Conservation (phyloP, 106 monocot genomes). For the Gastrodia elata region DNA sequence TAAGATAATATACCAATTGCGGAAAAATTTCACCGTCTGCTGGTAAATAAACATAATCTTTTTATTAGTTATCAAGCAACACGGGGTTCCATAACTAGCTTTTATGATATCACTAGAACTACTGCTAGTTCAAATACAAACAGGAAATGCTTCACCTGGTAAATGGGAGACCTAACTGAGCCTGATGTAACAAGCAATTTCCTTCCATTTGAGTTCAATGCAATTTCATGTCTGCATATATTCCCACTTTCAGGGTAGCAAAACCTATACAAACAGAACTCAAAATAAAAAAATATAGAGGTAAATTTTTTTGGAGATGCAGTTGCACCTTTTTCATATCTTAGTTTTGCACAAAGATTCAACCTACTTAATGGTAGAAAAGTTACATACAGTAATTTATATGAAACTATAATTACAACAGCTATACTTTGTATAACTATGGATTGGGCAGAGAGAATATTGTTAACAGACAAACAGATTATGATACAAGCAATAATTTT, state of each 20-base stretch:
- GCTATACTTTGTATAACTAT: not conserved
- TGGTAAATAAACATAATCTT: too few species aligned
- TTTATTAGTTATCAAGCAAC: too few species aligned
- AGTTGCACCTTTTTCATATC: not conserved
- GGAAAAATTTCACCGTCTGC: too few species aligned
- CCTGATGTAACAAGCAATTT: constrained; percentile 78
- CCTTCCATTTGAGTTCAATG: constrained; percentile 72
- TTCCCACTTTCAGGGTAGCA: constrained; percentile 67
- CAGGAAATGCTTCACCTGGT: constrained; percentile 44
- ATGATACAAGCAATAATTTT: too few species aligned
- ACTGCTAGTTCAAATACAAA: not conserved
- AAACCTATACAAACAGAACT: constrained; percentile 36
- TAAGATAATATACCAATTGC: too few species aligned
- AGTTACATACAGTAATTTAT: too few species aligned
- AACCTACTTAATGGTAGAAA: not conserved
- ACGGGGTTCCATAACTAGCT: too few species aligned
- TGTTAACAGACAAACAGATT: too few species aligned
- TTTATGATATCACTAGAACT: too few species aligned
- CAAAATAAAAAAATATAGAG: not conserved
- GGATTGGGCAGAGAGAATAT: too few species aligned
- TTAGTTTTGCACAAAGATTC: not conserved
- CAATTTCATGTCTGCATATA: constrained; percentile 75
- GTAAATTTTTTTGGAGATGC: not conserved
- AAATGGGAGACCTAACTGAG: constrained; percentile 88
- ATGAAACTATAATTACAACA: too few species aligned